Evolutionary conservation across 2,329 filamentous ascomycete species (phyloP), one percentile per base, ranked within the genome.

Genomic region (Leptographium flavum): DNA sequence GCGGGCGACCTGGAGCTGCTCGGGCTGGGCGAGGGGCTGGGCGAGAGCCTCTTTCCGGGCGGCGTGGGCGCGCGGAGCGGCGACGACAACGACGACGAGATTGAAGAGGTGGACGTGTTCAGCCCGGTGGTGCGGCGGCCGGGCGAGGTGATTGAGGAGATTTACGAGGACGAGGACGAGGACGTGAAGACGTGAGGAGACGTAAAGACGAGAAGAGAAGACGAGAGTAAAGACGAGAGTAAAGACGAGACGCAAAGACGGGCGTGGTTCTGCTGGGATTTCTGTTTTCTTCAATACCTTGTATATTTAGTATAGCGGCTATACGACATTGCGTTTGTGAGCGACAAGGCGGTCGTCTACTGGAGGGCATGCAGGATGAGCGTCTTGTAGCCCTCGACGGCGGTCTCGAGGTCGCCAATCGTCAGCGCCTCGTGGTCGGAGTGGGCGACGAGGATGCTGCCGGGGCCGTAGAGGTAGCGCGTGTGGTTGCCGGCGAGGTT

Each of bases 361-460:
- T 17, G 13, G 23, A 73, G 59, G 15, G 68, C 69, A 54, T 79
- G 70, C 53, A 71, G 60, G 50, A 87, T 77, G 50, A 88, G 64
- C 56, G 66, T 81, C 64, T 85, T 78, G 60, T 88, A 94, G 7
- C 81, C 87, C 50, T 79, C 71, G 0, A 95, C 85, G 3, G 87
- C 83, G 42, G 72, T 69, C 63, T 88, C 81, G 43, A 96, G 63
- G 52, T 93, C 82, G 22, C 70, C 72, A 27, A 90, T 75, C 23
- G 74, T 84, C 53, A 95, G 58, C 28, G 80, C 81, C 65, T 95
- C 90, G 54, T 92, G 72, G 52, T 86, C 81, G 1, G 81, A 83
- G 59, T 96, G 90, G 5, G 90, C 90, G 25, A 94, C 86, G 32
- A 92, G 69, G 49, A 96, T 95, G 49, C 69, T 81, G 1, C 79